Conservation (phyloP, 805 yeast species). For the Blastobotrys peoriensis region DNA sequence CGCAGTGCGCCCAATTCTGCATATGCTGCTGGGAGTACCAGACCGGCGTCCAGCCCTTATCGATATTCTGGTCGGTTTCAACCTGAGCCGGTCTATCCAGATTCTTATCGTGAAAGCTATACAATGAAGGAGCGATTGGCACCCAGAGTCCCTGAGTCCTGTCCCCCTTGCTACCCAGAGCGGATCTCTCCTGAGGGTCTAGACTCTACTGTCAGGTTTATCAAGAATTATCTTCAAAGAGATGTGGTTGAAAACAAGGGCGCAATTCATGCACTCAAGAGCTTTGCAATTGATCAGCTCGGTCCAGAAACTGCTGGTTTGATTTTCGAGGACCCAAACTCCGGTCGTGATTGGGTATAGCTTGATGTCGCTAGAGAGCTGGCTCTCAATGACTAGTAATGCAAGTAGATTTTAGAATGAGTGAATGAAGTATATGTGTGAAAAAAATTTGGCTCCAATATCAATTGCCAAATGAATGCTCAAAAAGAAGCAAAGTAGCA, state of each 20-base stretch:
- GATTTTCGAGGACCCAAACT: not conserved
- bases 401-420: too few species aligned
- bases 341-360: not conserved
- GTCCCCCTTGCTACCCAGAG: not conserved
- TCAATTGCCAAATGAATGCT: not conserved
- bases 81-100: too few species aligned
- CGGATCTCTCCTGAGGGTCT: not conserved
- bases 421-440: too few species aligned
- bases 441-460: too few species aligned
- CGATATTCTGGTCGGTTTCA: not conserved
- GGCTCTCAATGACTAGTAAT: not conserved
- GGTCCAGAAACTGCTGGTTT: not conserved
- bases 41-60: not conserved
- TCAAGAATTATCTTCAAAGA: not conserved
- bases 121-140: not conserved
- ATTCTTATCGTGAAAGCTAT: too few species aligned
- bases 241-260: not conserved
- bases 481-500: constrained; percentile 14
- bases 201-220: not conserved
- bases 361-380: not conserved
- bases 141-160: not conserved
- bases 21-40: not conserved
- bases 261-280: not conserved
- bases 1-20: too few species aligned
- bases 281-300: not conserved